Evolutionary conservation across 2,329 filamentous ascomycete species (phyloP), one percentile per base, ranked within the genome.

Genomic region (Diaporthe sp.): DNA sequence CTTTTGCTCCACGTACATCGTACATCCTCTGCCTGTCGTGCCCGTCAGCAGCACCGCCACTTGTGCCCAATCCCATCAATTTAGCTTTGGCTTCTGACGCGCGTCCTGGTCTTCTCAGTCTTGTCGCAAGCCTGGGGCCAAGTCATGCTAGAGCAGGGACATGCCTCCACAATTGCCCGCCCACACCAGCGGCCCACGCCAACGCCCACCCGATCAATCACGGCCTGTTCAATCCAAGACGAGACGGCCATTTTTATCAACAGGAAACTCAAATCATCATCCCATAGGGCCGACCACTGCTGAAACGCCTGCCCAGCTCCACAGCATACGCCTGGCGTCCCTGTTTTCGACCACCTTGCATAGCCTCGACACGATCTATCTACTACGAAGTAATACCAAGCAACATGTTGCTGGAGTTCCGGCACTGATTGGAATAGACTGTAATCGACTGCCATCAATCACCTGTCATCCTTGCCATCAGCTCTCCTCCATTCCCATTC

Each of bases 51-150:
- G 15, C 9, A 22, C 28, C 52, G 25, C 4, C 28, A 35, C n/a
- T 13, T 19, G 7, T 33, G 22, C 7, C 42, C 61, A 35, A 28
- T 45, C 42, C 54, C 42, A 71, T 70, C 40, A 17, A 66, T 66
- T 60, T 71, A 70, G 61, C 47, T 57, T 66, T 58, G 67, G 47
- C 64, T 54, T 68, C 30, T 61, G 55, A 64, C 72, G 72, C 72
- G 72, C 72, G 72, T 50, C 72, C 58, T 45, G 52, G 12, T 42
- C 38, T 54, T 28, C n/a, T 13, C 33, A 47, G 45, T 74, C 54
- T 25, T n/a, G 57, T 33, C 45, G 22, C 45, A 52, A 28, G 58
- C 58, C 42, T 40, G 35, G 15, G 38, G 35, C 60, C 69, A 54
- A 52, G 69, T 64, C 69, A 54, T 54, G n/a, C 55, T 40, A 28